Evolutionary conservation across 1,284 basidiomycete species (phyloP).

Genomic region (Ustilago nuda): DNA sequence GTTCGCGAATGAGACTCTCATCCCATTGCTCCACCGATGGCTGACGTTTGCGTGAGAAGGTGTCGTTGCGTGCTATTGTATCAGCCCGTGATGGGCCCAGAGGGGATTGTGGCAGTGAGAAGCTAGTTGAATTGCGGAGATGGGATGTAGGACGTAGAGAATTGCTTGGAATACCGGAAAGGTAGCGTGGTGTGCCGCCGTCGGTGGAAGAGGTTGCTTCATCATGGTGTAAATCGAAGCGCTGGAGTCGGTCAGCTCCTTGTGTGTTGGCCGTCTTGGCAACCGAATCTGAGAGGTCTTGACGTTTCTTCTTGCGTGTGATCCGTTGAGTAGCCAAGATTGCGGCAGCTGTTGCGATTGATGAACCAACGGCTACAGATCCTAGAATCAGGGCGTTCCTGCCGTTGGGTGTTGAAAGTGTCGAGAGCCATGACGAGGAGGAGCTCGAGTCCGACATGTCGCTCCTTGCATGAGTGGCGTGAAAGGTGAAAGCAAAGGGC

Average conservation of each 20-base stretch:
- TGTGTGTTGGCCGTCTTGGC: conserved; percentile 40
- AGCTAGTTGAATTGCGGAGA: conserved; percentile 42
- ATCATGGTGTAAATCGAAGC: conserved; percentile 38
- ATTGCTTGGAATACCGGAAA: conserved; percentile 41
- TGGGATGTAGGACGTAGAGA: conserved; percentile 33
- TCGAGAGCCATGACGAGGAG: conserved; percentile 38
- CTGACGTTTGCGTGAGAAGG: conserved; percentile 28
- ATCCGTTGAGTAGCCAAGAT: conserved; percentile 54
- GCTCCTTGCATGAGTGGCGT: too few relatives aligned
- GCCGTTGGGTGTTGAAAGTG: conserved; percentile 28
- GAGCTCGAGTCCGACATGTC: conserved; percentile 33
- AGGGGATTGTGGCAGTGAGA: conserved; percentile 29
- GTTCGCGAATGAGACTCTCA: conserved; percentile 71
- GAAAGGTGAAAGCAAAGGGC: too few relatives aligned
- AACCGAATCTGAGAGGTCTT: conserved; percentile 48
- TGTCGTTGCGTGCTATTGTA: conserved; percentile 12
- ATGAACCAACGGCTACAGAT: conserved; percentile 60
- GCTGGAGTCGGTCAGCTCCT: conserved; percentile 35
- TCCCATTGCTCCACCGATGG: conserved; percentile 54
- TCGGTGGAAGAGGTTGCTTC: conserved; percentile 44
- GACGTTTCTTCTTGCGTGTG: conserved; percentile 42
- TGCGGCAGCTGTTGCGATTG: conserved; percentile 51
- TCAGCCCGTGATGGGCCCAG: conserved; percentile 34
- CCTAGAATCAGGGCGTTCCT: conserved; percentile 45
- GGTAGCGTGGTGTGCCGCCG: conserved; percentile 56